Evolutionary conservation across 495 filamentous ascomycete genomes (phyloP).

Genomic region (Sporormia fimetaria): DNA sequence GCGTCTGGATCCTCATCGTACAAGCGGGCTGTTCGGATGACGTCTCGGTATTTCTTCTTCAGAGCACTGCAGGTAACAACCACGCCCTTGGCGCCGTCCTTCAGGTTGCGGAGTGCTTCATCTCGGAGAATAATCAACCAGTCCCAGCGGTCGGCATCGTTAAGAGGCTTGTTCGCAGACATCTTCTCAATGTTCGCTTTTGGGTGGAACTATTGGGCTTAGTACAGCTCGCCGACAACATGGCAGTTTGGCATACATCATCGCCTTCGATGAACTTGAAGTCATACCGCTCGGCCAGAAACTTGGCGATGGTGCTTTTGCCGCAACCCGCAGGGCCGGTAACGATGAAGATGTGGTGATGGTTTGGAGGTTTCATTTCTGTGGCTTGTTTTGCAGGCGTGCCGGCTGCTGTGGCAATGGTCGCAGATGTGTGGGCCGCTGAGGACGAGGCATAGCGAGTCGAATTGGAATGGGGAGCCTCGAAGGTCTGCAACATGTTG

Average conservation of each 20-base stretch:
- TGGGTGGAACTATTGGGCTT: constrained; percentile 64
- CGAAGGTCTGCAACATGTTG: constrained; percentile 25
- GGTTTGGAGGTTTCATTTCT: constrained; percentile 12
- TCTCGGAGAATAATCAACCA: constrained; percentile 88
- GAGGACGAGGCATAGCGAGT: constrained; percentile 17
- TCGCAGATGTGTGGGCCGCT: constrained; percentile 7
- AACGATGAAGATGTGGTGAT: constrained; percentile 93
- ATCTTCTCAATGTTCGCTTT: constrained; percentile 86
- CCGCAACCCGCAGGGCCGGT: constrained; percentile 94
- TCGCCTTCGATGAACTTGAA: constrained; percentile 91
- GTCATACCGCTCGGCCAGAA: constrained; percentile 56
- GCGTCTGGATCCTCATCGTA: constrained; percentile 57
- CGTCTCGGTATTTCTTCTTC: constrained; percentile 95
- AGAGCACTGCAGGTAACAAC: constrained; percentile 93
- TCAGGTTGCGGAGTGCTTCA: constrained; percentile 52
- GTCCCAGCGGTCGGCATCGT: constrained; percentile 94
- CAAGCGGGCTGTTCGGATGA: constrained; percentile 75
- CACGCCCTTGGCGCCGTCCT: constrained; percentile 54
- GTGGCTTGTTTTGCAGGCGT: not conserved
- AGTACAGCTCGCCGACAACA: not conserved
- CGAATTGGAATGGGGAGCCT: constrained; percentile 7
- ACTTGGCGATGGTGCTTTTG: constrained; percentile 83
- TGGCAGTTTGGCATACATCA: constrained; percentile 52
- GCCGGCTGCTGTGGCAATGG: constrained; percentile 1
- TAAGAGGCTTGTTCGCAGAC: constrained; percentile 73